Evolutionary conservation across 495 filamentous ascomycete species (phyloP), one percentile per base, ranked within the genome.

Genomic region (Venustampulla echinocandica): DNA sequence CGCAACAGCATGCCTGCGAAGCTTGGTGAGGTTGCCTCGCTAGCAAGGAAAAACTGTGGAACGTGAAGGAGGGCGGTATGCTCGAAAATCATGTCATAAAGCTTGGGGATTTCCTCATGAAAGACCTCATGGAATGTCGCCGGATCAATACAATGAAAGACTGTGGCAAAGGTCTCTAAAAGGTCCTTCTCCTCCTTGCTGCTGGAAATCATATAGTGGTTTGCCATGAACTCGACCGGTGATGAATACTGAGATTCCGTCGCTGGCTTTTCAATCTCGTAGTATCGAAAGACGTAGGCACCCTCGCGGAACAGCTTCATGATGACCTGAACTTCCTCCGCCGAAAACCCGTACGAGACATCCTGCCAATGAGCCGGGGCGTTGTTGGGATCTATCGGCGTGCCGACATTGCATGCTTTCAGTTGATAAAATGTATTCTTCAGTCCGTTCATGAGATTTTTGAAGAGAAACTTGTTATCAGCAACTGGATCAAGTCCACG

Each of bases 41-140:
- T 94, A 9, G 93, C 93, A 9, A 99, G 77, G 64, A 99, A 95
- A 61, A 97, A 99, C 59, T 99, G 93, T 1, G 93, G 90, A 19
- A 99, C 80, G 60, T 99, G 92, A 20, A 97, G 74, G 28, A 99
- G 73, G 20, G 89, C 84, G 4, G 87, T 86, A 65, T 99, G 90
- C 52, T 95, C 86, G 63, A 97, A 95, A 73, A 95, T 95, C 74
- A 97, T 93, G 38, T 94, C 84, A 60, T 97, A 95, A 9, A 99
- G 79, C 55, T 85, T 86, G 21, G 90, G 90, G 46, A 99, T 97
- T 66, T 97, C 90, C 10, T 87, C 85, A 54, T 95, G 86, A 63
- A 99, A 99, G 19, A 99, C 88, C 65, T 99, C 93, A 58, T 99
- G 87, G 58, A 99, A 99, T 2, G 90, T 95, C 1, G 93, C 93